These are phyloP conservation scores for Pistacia vera DNA, from an alignment of 345 rosid species.

Conservation along the genomic window DNA sequence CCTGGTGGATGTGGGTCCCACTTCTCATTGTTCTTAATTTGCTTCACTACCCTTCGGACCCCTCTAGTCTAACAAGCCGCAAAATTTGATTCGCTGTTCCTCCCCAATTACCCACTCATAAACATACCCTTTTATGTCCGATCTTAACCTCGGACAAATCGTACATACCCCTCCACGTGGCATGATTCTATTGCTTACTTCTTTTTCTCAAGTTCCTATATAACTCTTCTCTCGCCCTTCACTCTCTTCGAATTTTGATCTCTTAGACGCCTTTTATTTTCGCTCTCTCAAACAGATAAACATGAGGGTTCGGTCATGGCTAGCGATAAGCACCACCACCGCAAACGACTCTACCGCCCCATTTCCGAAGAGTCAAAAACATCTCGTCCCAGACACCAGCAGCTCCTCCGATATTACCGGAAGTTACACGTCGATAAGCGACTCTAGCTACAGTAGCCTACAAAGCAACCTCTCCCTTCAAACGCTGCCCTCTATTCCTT, in stretches of 20 bases:
- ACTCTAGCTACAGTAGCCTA: slow-evolving; percentile 45
- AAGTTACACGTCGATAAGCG: slow-evolving; percentile 34
- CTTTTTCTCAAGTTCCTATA: neutral
- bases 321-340: slow-evolving; percentile 32
- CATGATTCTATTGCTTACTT: neutral
- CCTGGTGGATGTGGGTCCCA: slow-evolving; percentile 7
- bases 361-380: slow-evolving; percentile 12
- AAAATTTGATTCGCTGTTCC: neutral
- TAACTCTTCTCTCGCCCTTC: neutral
- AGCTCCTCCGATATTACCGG: slow-evolving; percentile 18
- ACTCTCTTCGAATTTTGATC: neutral
- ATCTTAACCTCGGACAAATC: slow-evolving; percentile 8
- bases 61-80: neutral
- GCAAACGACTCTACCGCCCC: slow-evolving; percentile 15
- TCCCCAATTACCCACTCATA: no score
- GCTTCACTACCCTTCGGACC: neutral
- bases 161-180: slow-evolving; percentile 20
- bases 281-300: neutral
- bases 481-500: slow-evolving; percentile 76
- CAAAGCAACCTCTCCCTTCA: slow-evolving; percentile 75
- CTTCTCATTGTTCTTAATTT: neutral
- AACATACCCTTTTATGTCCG: slow-evolving; percentile 6
- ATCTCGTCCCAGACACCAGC: slow-evolving; percentile 29
- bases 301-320: slow-evolving; percentile 56
- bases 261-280: neutral